phyloP scores from a whole-genome alignment of 805 yeast genomes.

The Torulaspora microellipsoides region DNA sequence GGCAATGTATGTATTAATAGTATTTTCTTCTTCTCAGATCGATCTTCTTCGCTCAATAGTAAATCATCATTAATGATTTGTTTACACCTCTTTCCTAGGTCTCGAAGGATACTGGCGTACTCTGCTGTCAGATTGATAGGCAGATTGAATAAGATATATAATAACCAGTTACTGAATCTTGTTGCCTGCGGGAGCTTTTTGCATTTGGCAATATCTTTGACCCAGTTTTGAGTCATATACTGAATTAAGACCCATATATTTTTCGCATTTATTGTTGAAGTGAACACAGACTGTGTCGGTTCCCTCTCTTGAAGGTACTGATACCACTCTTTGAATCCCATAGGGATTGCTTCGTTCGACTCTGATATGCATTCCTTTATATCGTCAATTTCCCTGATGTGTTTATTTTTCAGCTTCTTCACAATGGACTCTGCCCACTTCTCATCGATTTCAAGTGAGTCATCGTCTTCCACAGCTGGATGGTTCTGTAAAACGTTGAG shows the following conservation, averaged over 20 bases:
- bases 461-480: conserved; percentile 8
- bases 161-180: conserved; percentile 24
- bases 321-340: conserved; percentile 31
- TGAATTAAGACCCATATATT: conserved; percentile 26
- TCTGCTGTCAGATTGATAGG: conserved; percentile 25
- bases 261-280: conserved; percentile 12
- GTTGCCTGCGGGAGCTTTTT: conserved; percentile 11
- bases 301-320: conserved; percentile 26
- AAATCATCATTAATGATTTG: not conserved
- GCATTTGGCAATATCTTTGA: conserved; percentile 20
- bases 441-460: conserved; percentile 21
- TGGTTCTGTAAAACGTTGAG: conserved; percentile 16
- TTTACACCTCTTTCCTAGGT: conserved; percentile 29
- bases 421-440: conserved; percentile 21
- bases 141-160: conserved; percentile 26
- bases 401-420: conserved; percentile 8
- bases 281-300: conserved; percentile 22
- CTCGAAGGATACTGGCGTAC: conserved; percentile 27
- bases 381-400: conserved; percentile 18
- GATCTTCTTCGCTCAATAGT: conserved; percentile 5
- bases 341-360: conserved; percentile 12
- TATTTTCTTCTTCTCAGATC: not conserved
- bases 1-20: conserved; percentile 3
- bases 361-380: conserved; percentile 15
- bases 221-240: conserved; percentile 28